Percentiles rank a stretch among this genome's conserved stretches.
Conservation (phyloP, 1,284 basidiomycete species). For the Irpex lacteus region DNA sequence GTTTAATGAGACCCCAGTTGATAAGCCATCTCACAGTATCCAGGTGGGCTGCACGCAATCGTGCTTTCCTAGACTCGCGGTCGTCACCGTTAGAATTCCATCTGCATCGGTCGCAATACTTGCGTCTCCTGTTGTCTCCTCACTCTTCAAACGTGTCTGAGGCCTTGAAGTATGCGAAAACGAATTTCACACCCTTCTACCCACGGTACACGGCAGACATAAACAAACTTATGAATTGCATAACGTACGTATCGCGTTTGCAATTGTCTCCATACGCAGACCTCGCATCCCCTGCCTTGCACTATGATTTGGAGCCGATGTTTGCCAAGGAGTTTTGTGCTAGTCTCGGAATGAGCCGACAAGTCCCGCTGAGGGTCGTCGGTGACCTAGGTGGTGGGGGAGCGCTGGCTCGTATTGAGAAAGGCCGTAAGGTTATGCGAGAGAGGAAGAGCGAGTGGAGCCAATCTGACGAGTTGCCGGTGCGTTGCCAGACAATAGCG, state of each 20-base stretch:
- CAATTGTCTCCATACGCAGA: conserved; percentile 74
- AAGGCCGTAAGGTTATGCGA: conserved; percentile 89
- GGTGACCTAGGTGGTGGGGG: conserved; percentile 91
- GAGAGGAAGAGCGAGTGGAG: conserved; percentile 91
- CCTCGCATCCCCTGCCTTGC: conserved; percentile 63
- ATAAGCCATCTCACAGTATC: conserved; percentile 7
- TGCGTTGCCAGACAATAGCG: conserved; percentile 30
- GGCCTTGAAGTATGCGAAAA: conserved; percentile 77
- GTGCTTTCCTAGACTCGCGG: conserved; percentile 60
- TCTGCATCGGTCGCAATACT: conserved; percentile 84
- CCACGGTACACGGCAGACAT: conserved; percentile 65
- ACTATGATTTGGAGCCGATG: conserved; percentile 74
- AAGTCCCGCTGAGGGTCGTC: conserved; percentile 83
- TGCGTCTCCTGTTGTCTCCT: conserved; percentile 64
- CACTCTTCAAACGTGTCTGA: conserved; percentile 48
- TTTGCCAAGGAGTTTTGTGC: conserved; percentile 92
- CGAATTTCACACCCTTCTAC: conserved; percentile 68
- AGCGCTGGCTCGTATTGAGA: conserved; percentile 86
- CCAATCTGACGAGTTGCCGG: conserved; percentile 87
- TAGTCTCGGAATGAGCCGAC: conserved; percentile 81
- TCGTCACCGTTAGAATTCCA: conserved; percentile 82
- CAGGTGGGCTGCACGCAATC: conserved; percentile 78
- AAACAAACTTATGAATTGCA: conserved; percentile 72
- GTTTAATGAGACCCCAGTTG: conserved; percentile 26
- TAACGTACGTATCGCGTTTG: conserved; percentile 62